Conservation (phyloP, 352 stramenopile species). For the Globisporangium nagaii region DNA sequence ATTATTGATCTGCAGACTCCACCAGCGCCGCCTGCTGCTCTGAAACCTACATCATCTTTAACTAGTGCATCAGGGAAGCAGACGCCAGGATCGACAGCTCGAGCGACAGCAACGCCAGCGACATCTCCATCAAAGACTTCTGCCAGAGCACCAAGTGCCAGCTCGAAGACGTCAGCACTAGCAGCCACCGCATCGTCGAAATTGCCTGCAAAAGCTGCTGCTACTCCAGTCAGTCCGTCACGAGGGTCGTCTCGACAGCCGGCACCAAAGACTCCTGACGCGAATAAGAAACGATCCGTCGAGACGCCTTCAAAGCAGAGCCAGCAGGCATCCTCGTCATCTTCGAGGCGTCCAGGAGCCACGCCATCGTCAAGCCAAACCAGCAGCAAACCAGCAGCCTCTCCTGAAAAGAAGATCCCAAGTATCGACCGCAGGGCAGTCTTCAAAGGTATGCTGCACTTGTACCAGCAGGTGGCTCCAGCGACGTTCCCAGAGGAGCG, state of each 20-base stretch:
- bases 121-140: constrained; percentile 4
- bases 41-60: neutral
- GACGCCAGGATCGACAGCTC: neutral
- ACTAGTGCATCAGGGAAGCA: neutral
- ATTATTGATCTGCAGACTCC: constrained; percentile 45
- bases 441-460: constrained; percentile 32
- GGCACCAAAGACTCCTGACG: constrained; percentile 6
- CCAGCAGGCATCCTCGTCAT: neutral
- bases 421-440: constrained; percentile 18
- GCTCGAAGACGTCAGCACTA: neutral
- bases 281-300: neutral
- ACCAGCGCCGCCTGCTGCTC: neutral
- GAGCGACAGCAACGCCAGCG: neutral
- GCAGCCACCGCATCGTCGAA: neutral
- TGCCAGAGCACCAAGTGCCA: neutral
- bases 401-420: neutral
- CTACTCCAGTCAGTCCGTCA: neutral
- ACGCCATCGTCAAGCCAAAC: neutral
- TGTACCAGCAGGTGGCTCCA: constrained; percentile 29
- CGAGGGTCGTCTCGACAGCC: neutral
- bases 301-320: neutral
- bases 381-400: neutral
- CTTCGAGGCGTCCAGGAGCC: constrained; percentile 7
- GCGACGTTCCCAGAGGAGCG: constrained; percentile 39
- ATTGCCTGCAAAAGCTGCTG: constrained; percentile 1